Conservation (phyloP, 495 filamentous ascomycete species). For the Podospora comata region DNA sequence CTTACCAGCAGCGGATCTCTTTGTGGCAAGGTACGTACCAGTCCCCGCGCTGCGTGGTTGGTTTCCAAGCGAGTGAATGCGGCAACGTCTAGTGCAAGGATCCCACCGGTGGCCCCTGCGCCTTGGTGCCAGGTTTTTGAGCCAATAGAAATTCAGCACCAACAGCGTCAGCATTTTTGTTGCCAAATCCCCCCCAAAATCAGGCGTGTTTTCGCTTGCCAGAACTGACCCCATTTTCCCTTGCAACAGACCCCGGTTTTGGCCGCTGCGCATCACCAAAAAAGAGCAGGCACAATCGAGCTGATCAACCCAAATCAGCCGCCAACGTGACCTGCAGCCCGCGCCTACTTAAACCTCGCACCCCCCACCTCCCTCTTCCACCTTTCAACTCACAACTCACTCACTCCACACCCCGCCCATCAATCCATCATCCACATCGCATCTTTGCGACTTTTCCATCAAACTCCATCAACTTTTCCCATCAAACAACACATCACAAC, state of each 20-base stretch:
- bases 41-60: slow-evolving; percentile 14
- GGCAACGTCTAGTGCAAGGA: slow-evolving; percentile 12
- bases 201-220: slow-evolving; percentile 28
- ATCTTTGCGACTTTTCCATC: slow-evolving; percentile 26
- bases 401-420: slow-evolving; percentile 28
- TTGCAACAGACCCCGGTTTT: slow-evolving; percentile 38
- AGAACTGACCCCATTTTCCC: slow-evolving; percentile 29
- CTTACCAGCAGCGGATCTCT: slow-evolving; percentile 16
- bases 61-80: slow-evolving; percentile 3
- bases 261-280: slow-evolving; percentile 26
- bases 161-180: slow-evolving; percentile 16
- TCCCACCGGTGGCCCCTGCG: slow-evolving; percentile 26
- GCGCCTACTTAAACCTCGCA: slow-evolving; percentile 46
- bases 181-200: slow-evolving; percentile 32
- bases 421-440: slow-evolving; percentile 39
- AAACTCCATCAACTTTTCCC: slow-evolving; percentile 43
- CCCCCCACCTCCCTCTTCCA: slow-evolving; percentile 48
- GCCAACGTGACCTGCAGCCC: slow-evolving; percentile 30
- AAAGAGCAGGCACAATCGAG: slow-evolving; percentile 34
- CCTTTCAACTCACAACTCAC: slow-evolving; percentile 44
- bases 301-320: slow-evolving; percentile 43
- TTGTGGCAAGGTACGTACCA: slow-evolving; percentile 18
- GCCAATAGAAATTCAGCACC: slow-evolving; percentile 34
- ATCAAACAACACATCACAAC: slow-evolving; percentile 44
- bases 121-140: slow-evolving; percentile 19